phyloP scores from a whole-genome alignment of 768 basidiomycete species.

The Arthromyces matolae region DNA sequence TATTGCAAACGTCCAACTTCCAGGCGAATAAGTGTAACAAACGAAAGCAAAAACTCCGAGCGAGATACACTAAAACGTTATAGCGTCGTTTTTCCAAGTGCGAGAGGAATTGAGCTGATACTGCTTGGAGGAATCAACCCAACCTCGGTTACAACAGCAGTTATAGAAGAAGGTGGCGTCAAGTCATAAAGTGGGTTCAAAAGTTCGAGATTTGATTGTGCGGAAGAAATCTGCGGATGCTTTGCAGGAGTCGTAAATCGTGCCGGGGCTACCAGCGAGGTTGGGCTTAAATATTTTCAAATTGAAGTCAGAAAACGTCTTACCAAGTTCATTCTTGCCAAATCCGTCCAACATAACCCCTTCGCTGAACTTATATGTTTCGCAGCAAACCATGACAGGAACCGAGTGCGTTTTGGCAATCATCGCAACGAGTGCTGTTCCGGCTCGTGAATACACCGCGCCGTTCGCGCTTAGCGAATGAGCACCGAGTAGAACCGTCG shows the following conservation, averaged over 20 bases:
- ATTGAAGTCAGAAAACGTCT: conserved; percentile 19
- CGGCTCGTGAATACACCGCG: conserved; percentile 88
- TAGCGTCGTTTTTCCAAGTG: conserved; percentile 50
- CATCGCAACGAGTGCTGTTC: conserved; percentile 96
- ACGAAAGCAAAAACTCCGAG: conserved; percentile 7
- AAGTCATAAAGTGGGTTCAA: conserved; percentile 92
- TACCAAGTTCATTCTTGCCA: conserved; percentile 94
- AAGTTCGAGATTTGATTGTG: conserved; percentile 61
- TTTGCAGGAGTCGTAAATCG: conserved; percentile 28
- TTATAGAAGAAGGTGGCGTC: conserved; percentile 88
- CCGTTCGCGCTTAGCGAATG: conserved; percentile 95
- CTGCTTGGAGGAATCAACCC: conserved; percentile 93
- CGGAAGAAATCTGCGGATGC: conserved; percentile 20
- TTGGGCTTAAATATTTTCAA: background rate
- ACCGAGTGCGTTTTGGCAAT: conserved; percentile 86
- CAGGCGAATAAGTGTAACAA: conserved; percentile 6
- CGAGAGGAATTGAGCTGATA: conserved; percentile 78
- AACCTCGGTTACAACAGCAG: conserved; percentile 95
- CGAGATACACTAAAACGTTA: conserved; percentile 19
- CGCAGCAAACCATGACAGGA: conserved; percentile 94
- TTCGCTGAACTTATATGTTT: conserved; percentile 98
- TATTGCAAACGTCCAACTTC: conserved; percentile 4
- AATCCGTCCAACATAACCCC: conserved; percentile 90
- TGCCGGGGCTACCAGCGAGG: conserved; percentile 31
- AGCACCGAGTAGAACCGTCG: conserved; percentile 86